These are phyloP conservation scores for Wickerhamomyces chambardii DNA, from an alignment of 805 yeast species.

Conservation along the genomic window DNA sequence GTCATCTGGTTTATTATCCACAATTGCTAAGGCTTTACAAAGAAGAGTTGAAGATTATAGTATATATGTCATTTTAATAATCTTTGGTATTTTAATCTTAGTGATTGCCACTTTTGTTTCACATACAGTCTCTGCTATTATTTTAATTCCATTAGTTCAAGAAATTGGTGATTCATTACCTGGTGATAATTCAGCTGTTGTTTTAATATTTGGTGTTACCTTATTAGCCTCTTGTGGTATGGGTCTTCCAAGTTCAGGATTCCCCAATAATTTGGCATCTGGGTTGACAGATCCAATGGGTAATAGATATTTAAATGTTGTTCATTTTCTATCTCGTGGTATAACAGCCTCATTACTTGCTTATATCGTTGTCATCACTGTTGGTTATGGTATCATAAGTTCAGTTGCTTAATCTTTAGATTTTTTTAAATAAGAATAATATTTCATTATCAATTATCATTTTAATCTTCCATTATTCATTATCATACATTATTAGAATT, in stretches of 20 bases:
- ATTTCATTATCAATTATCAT: no score
- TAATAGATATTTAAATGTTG: constrained; percentile 78
- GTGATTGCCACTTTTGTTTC: constrained; percentile 92
- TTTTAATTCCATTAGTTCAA: constrained; percentile 80
- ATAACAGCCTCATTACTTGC: constrained; percentile 79
- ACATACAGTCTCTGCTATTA: constrained; percentile 94
- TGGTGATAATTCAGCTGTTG: constrained; percentile 59
- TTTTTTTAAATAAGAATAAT: no score
- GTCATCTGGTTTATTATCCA: constrained; percentile 76
- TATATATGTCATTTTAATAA: constrained; percentile 62
- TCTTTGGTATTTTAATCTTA: constrained; percentile 77
- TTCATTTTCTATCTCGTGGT: constrained; percentile 82
- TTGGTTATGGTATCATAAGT: constrained; percentile 73
- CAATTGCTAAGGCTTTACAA: constrained; percentile 69
- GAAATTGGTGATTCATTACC: constrained; percentile 72
- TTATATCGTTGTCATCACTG: constrained; percentile 60
- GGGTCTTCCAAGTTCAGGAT: constrained; percentile 97
- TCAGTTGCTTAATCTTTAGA: neutral
- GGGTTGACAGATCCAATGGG: constrained; percentile 92
- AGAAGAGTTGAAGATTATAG: constrained; percentile 49
- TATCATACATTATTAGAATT: no score
- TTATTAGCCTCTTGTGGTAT: constrained; percentile 85
- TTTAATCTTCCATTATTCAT: no score
- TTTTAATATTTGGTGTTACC: constrained; percentile 35
- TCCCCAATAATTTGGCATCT: constrained; percentile 96